Base-by-base conservation (phyloP, 352 stramenopile genomes). In the Pythium insidiosum region DNA sequence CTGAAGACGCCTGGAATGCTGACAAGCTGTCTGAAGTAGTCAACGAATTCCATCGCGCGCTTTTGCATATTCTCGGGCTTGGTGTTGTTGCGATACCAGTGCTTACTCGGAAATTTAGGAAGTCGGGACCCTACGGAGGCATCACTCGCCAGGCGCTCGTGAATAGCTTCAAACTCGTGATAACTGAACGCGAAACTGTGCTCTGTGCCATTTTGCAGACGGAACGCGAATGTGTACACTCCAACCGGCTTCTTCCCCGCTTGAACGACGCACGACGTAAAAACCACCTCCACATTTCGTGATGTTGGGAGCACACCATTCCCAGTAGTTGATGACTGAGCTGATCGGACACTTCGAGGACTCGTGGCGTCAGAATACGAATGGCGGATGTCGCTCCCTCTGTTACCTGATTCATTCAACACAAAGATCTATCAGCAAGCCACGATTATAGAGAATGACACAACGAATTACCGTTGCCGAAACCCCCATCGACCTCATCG, bases 21-120 rank as follows among this genome's bases (percentile, higher is more conserved):
- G 5, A 90, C 54, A 5, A 92, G 53, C 20, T 82, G 63, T 43
- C 87, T 63, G 22, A 92, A 68, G 35, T 92, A 92, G 38, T 78
- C 44, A 16, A 79, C 58, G 25, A 90, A 76, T 40, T 92, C 80
- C 38, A 86, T 68, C 2, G 70, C 80, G n/a, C 80, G 75, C 58
- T 88, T 92, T 49, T 84, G 63, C 73, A 92, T 85, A 30, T 89
- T 89, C 20, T 92, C 80, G 0, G 77, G 71, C 43, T 92, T 92
- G 12, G 58, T 83, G 41, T 82, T 84, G 54, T 88, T 90, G 22
- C 75, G 77, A 15, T 82, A 49, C 15, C 64, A 58, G 36, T 92
- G 77, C 43, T 88, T 92, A 0, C 77, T 78, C 12, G 80, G 80
- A 39, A 92, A 88, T 41, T 88, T 92, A 2, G 77, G 80, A 23